phyloP scores from a whole-genome alignment of 208 protist species.

The Endotrypanum monterogeii region DNA sequence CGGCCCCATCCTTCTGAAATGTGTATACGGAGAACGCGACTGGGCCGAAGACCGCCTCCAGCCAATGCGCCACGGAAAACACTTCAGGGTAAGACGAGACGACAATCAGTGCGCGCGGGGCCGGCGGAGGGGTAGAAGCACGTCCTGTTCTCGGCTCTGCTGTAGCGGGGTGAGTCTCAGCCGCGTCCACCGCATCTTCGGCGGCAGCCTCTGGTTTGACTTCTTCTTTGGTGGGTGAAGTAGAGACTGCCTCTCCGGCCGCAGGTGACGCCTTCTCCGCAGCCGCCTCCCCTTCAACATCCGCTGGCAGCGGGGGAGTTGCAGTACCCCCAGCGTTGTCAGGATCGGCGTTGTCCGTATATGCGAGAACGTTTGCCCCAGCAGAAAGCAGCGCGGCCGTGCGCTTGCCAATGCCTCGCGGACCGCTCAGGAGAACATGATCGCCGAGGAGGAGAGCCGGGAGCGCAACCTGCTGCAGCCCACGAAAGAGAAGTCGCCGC shows the following conservation, averaged over 20 bases:
- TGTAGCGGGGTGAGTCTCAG: not conserved
- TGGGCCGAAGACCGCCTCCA: conserved; percentile 57
- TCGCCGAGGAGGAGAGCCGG: conserved; percentile 66
- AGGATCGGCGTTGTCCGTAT: not conserved
- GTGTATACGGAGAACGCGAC: conserved; percentile 55
- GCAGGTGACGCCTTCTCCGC: not conserved
- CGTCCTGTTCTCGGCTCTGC: not conserved
- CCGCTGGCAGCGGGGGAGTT: not conserved
- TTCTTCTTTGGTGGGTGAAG: not conserved
- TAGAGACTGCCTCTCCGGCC: not conserved
- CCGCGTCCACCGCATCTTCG: not conserved
- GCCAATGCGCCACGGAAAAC: conserved; percentile 36
- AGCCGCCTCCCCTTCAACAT: conserved; percentile 13
- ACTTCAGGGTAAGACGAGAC: conserved; percentile 48
- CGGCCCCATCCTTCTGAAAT: conserved; percentile 33
- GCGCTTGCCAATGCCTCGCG: conserved; percentile 57
- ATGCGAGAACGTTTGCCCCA: conserved; percentile 28
- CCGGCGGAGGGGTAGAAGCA: not conserved
- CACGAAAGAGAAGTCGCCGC: conserved; percentile 25
- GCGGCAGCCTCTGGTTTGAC: not conserved
- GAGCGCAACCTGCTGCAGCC: conserved; percentile 62
- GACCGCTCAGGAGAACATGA: conserved; percentile 64
- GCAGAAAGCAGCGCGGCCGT: conserved; percentile 51
- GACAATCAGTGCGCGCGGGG: conserved; percentile 55
- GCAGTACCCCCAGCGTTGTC: not conserved